Evolutionary conservation across 805 yeast species (phyloP).

Genomic region (Priceomyces haplophilus): DNA sequence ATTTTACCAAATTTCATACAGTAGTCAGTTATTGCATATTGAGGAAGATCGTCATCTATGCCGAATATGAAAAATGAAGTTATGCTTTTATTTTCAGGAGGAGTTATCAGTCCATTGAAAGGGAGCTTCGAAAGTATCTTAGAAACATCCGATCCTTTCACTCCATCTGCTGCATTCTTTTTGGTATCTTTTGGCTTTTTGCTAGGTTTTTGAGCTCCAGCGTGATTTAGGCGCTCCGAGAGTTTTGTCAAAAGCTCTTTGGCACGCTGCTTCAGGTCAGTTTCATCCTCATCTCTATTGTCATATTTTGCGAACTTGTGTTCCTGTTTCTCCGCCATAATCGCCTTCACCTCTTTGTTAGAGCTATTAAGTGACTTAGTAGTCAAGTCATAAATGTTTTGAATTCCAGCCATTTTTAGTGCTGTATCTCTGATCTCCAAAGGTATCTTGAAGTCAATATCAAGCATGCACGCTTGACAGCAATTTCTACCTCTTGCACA

Average conservation of each 20-base stretch:
- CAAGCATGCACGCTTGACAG: slow-evolving; percentile 86
- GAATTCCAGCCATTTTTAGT: slow-evolving; percentile 62
- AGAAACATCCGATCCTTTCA: slow-evolving; percentile 44
- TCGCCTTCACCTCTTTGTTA: slow-evolving; percentile 37
- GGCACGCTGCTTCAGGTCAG: slow-evolving; percentile 32
- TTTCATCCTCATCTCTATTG: slow-evolving; percentile 10
- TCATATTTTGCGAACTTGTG: slow-evolving; percentile 36
- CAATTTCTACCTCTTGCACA: slow-evolving; percentile 80
- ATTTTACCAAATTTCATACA: slow-evolving; percentile 47
- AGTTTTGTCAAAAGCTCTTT: slow-evolving; percentile 50
- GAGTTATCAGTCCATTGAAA: slow-evolving; percentile 52
- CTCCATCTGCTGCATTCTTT: slow-evolving; percentile 7
- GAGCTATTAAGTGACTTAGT: slow-evolving; percentile 16
- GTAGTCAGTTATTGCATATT: slow-evolving; percentile 52
- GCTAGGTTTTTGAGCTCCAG: background rate
- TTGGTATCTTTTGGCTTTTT: background rate
- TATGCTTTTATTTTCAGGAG: slow-evolving; percentile 40
- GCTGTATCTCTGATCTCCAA: slow-evolving; percentile 77
- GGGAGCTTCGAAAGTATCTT: slow-evolving; percentile 63
- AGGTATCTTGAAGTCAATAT: slow-evolving; percentile 78
- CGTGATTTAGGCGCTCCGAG: slow-evolving; percentile 28
- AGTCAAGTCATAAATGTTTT: slow-evolving; percentile 13
- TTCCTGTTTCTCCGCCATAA: slow-evolving; percentile 47
- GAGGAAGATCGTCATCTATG: slow-evolving; percentile 62
- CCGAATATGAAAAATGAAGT: slow-evolving; percentile 75